Base-by-base conservation (phyloP, 2,329 filamentous ascomycete species). In the Elsinoe necatrix region DNA sequence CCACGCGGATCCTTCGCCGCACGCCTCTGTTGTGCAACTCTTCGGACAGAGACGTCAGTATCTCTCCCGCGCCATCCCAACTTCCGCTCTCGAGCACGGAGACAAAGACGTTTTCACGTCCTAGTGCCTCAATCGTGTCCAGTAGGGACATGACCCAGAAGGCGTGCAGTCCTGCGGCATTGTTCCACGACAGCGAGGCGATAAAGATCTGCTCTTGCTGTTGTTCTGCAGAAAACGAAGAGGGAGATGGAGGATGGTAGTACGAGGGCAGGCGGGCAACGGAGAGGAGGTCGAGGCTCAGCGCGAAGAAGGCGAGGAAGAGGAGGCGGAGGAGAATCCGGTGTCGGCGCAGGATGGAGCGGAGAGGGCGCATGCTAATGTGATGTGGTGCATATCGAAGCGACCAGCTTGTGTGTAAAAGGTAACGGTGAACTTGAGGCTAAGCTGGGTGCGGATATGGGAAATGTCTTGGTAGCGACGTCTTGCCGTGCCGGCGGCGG, bases 1-100 rank as follows among this genome's bases (percentile, higher is more conserved):
- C 82, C 4, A 84, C 65, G 2, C 79, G 73, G 21, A 88, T 76
- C 25, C 72, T 79, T 25, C 77, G 75, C 39, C 72, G 68, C 1
- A 87, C 78, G 1, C 77, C 75, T 14, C 80, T 63, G 11, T 66
- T 65, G 7, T 74, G 78, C 8, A 88, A 71, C 56, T 78, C 69
- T 1, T 60, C 62, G 57, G 85, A 82, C 25, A 89, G 71, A 21
- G 79, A 74, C 20, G 67, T 70, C 61, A 89, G 70, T 5, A 79
- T 80, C 14, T 72, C 76, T 67, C 87, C 87, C 16, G 80, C 86
- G 58, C 83, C 74, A 66, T 89, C 86, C 72, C 79, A 83, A 65
- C 82, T 86, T 4, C 85, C 85, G 63, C 81, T 85, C 67, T 89
- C 85, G 58, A 80, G 78, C 27, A 88, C 77, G 59, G 80, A 82